A percentile compares a stretch with the other conserved stretches of the same genome.
Evolutionary conservation across 768 basidiomycete genomes (phyloP).

Genomic region (Rhodocollybia butyracea): DNA sequence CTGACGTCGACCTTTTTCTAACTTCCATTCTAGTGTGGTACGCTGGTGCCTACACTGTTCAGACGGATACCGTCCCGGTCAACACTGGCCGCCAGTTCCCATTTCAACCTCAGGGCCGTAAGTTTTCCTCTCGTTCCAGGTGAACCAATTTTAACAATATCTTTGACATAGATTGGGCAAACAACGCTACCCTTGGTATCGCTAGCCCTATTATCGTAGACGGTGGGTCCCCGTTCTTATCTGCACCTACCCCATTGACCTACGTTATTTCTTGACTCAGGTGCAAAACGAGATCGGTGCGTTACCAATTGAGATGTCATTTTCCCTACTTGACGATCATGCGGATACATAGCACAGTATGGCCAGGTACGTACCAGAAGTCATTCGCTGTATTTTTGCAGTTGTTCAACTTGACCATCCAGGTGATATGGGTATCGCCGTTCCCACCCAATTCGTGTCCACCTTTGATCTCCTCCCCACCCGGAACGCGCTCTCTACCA

Average conservation of each 20-base stretch:
- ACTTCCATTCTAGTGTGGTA: constrained; percentile 21
- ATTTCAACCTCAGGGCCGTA: constrained; percentile 41
- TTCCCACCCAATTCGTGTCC: constrained; percentile 58
- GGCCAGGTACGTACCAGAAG: constrained; percentile 38
- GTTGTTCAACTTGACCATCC: not conserved
- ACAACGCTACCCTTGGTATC: constrained; percentile 51
- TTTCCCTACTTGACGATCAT: not conserved
- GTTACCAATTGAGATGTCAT: not conserved
- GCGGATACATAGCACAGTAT: constrained; percentile 43
- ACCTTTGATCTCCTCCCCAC: constrained; percentile 57
- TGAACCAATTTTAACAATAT: not conserved
- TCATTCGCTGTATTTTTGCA: not conserved
- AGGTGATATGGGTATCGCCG: constrained; percentile 59
- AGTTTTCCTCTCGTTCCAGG: constrained; percentile 2
- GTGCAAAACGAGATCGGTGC: constrained; percentile 55
- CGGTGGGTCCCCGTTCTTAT: constrained; percentile 16
- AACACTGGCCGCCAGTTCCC: constrained; percentile 50
- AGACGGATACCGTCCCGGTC: constrained; percentile 24
- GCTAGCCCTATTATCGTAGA: constrained; percentile 62
- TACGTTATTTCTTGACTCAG: constrained; percentile 9
- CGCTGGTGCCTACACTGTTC: constrained; percentile 17
- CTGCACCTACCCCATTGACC: not conserved
- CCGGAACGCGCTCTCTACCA: constrained; percentile 53
- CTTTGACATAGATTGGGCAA: constrained; percentile 42
- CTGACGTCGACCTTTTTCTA: not conserved